phyloP scores from a whole-genome alignment of 768 basidiomycete species.

The Termitomyces eurrhizus region DNA sequence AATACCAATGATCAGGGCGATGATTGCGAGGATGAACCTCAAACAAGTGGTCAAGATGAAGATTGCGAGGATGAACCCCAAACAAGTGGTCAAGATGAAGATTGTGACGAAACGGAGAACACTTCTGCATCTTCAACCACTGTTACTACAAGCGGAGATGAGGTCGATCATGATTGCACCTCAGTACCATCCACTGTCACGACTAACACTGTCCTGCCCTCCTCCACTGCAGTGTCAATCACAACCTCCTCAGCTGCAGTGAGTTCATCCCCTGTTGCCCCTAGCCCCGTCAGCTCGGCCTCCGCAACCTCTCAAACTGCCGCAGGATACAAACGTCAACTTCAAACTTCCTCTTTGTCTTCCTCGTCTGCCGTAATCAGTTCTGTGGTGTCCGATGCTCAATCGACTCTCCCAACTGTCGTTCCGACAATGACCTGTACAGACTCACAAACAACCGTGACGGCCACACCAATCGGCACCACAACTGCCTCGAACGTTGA shows the following conservation, averaged over 20 bases:
- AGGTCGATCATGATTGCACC: not conserved
- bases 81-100: not conserved
- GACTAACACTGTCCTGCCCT: conserved; percentile 5
- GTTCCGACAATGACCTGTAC: not conserved
- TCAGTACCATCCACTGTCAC: conserved; percentile 4
- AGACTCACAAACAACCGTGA: not conserved
- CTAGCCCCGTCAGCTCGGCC: not conserved
- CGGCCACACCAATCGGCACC: not conserved
- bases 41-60: not conserved
- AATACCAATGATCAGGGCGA: not conserved
- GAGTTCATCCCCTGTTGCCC: not conserved
- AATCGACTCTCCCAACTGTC: not conserved
- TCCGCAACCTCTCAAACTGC: conserved; percentile 4
- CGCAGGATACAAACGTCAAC: conserved; percentile 18
- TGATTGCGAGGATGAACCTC: conserved; percentile 8
- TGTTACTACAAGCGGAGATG: not conserved
- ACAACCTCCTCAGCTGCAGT: conserved; percentile 7
- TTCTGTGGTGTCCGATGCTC: not conserved
- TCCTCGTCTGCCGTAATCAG: not conserved
- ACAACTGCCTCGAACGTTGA: conserved; percentile 3
- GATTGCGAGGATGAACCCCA: conserved; percentile 9
- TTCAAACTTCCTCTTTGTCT: conserved; percentile 5
- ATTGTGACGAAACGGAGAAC: conserved; percentile 6
- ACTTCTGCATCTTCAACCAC: conserved; percentile 12
- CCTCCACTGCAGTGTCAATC: conserved; percentile 9